These are phyloP conservation scores for Thielaviopsis euricoi DNA, from an alignment of 2,329 filamentous ascomycete species.

Conservation along the genomic window DNA sequence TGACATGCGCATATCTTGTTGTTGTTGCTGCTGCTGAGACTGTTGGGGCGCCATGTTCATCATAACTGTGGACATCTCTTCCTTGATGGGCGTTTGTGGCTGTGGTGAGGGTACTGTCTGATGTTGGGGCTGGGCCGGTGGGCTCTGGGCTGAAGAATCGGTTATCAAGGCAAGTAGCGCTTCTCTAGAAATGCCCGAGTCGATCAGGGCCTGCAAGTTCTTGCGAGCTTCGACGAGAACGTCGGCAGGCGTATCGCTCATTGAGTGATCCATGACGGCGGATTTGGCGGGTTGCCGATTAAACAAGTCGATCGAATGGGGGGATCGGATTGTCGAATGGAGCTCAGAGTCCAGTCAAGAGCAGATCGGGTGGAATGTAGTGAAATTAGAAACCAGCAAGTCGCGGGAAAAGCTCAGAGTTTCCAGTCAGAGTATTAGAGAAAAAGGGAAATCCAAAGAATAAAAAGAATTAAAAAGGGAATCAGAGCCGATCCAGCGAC, in stretches of 20 bases:
- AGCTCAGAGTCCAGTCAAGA: too few species aligned
- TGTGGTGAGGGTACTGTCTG: slow-evolving; percentile 7
- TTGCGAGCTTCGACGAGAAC: slow-evolving; percentile 28
- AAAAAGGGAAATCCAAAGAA: too few species aligned
- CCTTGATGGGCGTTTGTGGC: slow-evolving; percentile 8
- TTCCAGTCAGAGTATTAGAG: too few species aligned
- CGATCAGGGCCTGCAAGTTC: slow-evolving; percentile 29
- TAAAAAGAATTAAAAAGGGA: too few species aligned
- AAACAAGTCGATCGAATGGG: too few species aligned
- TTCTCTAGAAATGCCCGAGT: slow-evolving; percentile 28
- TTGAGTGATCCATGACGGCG: slow-evolving; percentile 4
- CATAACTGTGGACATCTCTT: slow-evolving; percentile 12
- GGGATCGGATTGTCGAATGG: too few species aligned
- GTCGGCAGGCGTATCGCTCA: slow-evolving; percentile 24
- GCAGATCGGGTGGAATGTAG: too few species aligned
- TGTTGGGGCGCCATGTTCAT: slow-evolving; percentile 10
- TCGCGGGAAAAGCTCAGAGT: too few species aligned
- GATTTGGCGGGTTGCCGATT: background rate
- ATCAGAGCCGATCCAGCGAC: too few species aligned
- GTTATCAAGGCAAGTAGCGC: slow-evolving; percentile 16
- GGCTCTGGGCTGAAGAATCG: slow-evolving; percentile 4
- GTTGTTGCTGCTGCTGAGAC: slow-evolving; percentile 13
- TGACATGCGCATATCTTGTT: slow-evolving; percentile 18
- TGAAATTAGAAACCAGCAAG: too few species aligned
- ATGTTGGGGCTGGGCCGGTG: slow-evolving; percentile 7